phyloP scores from a whole-genome alignment of 371 early-diverging fungal species.

The Rhizopus sp. region DNA sequence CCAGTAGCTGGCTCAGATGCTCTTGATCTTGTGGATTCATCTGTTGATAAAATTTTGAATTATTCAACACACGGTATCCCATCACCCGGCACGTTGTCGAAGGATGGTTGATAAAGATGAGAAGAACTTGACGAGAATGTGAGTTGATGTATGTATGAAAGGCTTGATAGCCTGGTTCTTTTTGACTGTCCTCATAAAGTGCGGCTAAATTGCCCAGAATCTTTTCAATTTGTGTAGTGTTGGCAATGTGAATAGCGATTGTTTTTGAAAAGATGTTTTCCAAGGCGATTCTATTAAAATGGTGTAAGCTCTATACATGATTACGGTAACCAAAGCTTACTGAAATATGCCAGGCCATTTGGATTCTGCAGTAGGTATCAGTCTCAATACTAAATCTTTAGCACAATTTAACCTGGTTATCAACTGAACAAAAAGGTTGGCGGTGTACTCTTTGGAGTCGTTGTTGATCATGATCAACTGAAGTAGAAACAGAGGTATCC shows the following conservation, averaged over 20 bases:
- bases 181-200: conserved; percentile 28
- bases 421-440: conserved; percentile 34
- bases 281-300: conserved; percentile 23
- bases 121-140: conserved; percentile 43
- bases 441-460: conserved; percentile 18
- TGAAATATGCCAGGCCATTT: conserved; percentile 45
- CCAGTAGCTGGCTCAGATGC: conserved; percentile 22
- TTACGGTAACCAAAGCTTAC: conserved; percentile 16
- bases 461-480: conserved; percentile 29
- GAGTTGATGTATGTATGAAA: conserved; percentile 32
- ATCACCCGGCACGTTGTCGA: conserved; percentile 41
- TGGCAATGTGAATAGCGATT: conserved; percentile 45
- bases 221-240: conserved; percentile 39
- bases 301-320: too few relatives aligned
- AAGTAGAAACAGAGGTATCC: conserved; percentile 40
- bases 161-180: conserved; percentile 26
- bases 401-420: conserved; percentile 33
- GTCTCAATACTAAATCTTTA: conserved; percentile 30
- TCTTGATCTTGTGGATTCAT: conserved; percentile 16
- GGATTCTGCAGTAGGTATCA: conserved; percentile 35
- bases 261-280: conserved; percentile 44
- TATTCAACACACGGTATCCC: conserved; percentile 39
- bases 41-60: conserved; percentile 39
- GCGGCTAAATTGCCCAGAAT: conserved; percentile 40
- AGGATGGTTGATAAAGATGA: conserved; percentile 49